A percentile compares a stretch with the other conserved stretches of the same genome.
phyloP scores from a whole-genome alignment of 169 alveolate genomes.

The Cryptosporidium baileyi region DNA sequence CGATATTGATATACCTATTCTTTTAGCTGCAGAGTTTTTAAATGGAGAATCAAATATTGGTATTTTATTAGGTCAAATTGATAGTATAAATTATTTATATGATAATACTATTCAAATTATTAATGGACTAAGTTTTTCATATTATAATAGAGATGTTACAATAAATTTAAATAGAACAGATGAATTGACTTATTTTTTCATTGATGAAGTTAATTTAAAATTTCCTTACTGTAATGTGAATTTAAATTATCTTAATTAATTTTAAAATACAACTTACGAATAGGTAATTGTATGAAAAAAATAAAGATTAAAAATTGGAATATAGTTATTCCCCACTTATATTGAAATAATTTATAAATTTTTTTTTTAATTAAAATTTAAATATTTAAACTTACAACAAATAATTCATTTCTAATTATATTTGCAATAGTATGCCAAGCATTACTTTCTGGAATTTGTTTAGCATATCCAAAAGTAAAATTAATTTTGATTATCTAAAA shows the following conservation, averaged over 20 bases:
- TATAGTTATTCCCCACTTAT: constrained; percentile 51
- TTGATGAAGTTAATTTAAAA: background rate
- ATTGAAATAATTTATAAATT: background rate
- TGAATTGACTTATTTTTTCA: background rate
- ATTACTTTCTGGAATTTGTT: constrained; percentile 31
- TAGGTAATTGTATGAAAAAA: constrained; percentile 13
- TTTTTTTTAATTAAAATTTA: background rate
- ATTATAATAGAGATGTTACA: background rate
- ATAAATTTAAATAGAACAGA: background rate
- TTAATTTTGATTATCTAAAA: background rate
- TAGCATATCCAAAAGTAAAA: background rate
- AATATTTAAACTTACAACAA: constrained; percentile 17
- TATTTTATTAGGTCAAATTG: background rate
- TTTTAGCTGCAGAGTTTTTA: background rate
- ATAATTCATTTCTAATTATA: constrained; percentile 26
- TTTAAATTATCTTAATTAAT: background rate
- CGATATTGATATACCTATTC: background rate
- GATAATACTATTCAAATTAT: background rate
- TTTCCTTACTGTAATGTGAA: background rate
- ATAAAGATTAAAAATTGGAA: constrained; percentile 48
- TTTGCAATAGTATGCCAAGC: constrained; percentile 9
- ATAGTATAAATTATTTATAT: background rate
- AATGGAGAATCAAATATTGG: background rate
- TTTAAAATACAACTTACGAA: constrained; percentile 40
- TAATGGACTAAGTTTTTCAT: background rate